Evolutionary conservation across 2,329 filamentous ascomycete species (phyloP).

Genomic region (Sarocladium strictum): DNA sequence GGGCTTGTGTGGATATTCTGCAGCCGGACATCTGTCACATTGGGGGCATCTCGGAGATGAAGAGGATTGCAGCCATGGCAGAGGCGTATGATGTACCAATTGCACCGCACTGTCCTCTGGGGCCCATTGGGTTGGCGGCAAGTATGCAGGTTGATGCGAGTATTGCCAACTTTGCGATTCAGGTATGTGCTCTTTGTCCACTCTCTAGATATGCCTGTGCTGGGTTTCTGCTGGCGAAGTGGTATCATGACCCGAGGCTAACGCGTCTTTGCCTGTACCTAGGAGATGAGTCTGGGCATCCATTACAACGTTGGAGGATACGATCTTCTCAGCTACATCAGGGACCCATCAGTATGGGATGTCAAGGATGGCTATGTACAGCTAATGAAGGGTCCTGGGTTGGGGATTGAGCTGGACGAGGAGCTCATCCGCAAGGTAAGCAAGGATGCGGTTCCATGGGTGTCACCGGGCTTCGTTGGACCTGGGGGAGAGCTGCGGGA

Average conservation of each 20-base stretch:
- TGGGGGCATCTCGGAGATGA: slow-evolving; percentile 67
- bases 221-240: too few species aligned
- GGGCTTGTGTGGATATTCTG: slow-evolving; percentile 61
- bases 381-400: slow-evolving; percentile 50
- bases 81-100: slow-evolving; percentile 69
- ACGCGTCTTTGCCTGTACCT: background rate
- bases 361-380: slow-evolving; percentile 62
- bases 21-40: slow-evolving; percentile 69
- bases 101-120: slow-evolving; percentile 68
- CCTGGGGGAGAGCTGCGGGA: slow-evolving; percentile 61
- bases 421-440: slow-evolving; percentile 56
- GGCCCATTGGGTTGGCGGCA: slow-evolving; percentile 67
- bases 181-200: slow-evolving; percentile 23
- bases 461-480: slow-evolving; percentile 59
- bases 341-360: slow-evolving; percentile 58
- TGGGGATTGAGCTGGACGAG: slow-evolving; percentile 64
- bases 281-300: slow-evolving; percentile 71
- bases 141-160: slow-evolving; percentile 59
- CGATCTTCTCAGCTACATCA: slow-evolving; percentile 61
- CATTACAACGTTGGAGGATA: slow-evolving; percentile 67
- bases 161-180: slow-evolving; percentile 62
- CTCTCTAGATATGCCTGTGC: too few species aligned
- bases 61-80: slow-evolving; percentile 63
- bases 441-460: slow-evolving; percentile 56
- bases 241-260: too few species aligned